Percentiles rank a stretch among this genome's conserved stretches.
Conservation (phyloP, 2,329 filamentous ascomycete species). For the Conoideocrella luteorostrata region DNA sequence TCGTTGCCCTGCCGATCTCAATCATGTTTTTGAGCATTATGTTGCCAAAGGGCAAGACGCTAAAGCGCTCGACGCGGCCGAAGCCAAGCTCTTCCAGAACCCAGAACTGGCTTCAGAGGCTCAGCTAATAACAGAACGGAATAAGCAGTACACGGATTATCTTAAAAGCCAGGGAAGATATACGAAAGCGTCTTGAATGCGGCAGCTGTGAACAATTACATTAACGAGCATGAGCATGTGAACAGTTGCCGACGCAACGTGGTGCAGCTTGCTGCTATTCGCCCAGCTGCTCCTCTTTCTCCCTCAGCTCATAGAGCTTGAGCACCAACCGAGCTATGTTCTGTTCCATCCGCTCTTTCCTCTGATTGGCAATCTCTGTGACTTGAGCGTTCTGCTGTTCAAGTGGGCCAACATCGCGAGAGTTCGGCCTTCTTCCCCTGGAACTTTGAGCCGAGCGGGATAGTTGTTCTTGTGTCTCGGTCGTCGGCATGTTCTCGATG, state of each 20-base stretch:
- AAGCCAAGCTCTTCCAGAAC: slow-evolving; percentile 2
- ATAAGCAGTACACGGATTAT: slow-evolving; percentile 2
- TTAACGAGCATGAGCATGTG: too few relatives aligned
- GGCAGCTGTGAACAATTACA: too few relatives aligned
- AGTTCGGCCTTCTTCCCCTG: neutral
- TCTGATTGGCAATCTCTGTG: neutral
- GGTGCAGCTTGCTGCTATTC: neutral
- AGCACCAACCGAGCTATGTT: neutral
- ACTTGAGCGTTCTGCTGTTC: neutral
- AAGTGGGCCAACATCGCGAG: neutral
- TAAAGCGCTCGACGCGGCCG: neutral
- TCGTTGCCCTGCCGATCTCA: slow-evolving; percentile 1
- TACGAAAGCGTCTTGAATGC: neutral
- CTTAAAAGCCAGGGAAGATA: slow-evolving; percentile 4
- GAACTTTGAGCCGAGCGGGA: too few relatives aligned
- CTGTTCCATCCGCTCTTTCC: neutral
- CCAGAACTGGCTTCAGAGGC: slow-evolving; percentile 1
- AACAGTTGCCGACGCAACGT: neutral
- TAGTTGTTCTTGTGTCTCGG: too few relatives aligned
- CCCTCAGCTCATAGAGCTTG: neutral
- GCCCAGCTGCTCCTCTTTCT: neutral
- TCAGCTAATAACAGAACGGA: slow-evolving; percentile 6
- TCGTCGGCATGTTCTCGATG: too few relatives aligned
- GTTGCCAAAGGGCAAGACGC: neutral
- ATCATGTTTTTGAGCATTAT: slow-evolving; percentile 1